Evolutionary conservation across 805 yeast genomes (phyloP).

Genomic region (Saturnispora zaruensis): DNA sequence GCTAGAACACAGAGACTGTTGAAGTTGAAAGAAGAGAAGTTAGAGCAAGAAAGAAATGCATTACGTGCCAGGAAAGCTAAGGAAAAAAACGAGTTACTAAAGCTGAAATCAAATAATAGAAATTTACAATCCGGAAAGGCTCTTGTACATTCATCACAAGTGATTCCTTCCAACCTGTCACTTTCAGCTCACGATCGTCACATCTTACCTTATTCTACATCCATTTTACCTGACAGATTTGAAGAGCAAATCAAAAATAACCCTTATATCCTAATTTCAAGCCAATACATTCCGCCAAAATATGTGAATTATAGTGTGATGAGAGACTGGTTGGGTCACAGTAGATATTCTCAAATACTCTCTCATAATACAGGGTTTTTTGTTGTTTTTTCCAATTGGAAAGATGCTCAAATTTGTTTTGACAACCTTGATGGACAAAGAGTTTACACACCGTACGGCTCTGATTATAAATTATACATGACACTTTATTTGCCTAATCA

Average conservation of each 20-base stretch:
- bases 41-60: slow-evolving; percentile 13
- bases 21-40: slow-evolving; percentile 26
- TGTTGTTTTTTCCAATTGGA: slow-evolving; percentile 53
- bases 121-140: neutral
- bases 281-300: slow-evolving; percentile 40
- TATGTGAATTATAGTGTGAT: slow-evolving; percentile 47
- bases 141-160: neutral
- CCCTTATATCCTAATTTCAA: slow-evolving; percentile 49
- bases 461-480: slow-evolving; percentile 45
- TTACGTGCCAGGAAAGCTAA: slow-evolving; percentile 11
- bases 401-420: slow-evolving; percentile 54
- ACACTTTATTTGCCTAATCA: slow-evolving; percentile 46
- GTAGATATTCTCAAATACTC: slow-evolving; percentile 58
- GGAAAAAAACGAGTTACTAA: neutral
- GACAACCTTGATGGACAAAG: slow-evolving; percentile 50
- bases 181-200: slow-evolving; percentile 28
- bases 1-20: slow-evolving; percentile 32
- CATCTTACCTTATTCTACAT: slow-evolving; percentile 21
- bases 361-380: slow-evolving; percentile 61
- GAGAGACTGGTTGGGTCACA: slow-evolving; percentile 47
- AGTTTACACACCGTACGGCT: slow-evolving; percentile 22
- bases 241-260: slow-evolving; percentile 43
- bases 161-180: slow-evolving; percentile 5
- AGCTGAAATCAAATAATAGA: neutral
- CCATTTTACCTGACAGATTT: slow-evolving; percentile 40